Evolutionary conservation across 2,329 filamentous ascomycete genomes (phyloP).

Genomic region (Penicillium sp.): DNA sequence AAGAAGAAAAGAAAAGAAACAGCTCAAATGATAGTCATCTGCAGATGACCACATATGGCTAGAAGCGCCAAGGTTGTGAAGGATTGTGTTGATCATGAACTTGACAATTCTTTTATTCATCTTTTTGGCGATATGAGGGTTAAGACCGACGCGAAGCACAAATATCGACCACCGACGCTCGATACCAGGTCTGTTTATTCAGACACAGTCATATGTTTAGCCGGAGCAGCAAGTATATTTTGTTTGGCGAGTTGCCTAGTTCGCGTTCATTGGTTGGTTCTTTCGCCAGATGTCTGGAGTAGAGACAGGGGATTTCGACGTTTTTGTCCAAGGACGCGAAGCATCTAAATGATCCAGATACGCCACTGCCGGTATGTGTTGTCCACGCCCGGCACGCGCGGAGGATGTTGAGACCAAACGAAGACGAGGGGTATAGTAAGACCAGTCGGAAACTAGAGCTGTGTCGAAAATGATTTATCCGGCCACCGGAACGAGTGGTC

Average conservation of each 20-base stretch:
- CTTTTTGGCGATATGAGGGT: no score
- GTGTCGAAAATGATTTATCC: no score
- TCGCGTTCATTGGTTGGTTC: neutral
- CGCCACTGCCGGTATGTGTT: neutral
- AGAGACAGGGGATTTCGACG: neutral
- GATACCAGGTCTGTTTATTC: no score
- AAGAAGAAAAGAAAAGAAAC: no score
- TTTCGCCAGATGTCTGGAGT: neutral
- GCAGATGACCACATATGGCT: neutral
- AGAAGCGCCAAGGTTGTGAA: neutral
- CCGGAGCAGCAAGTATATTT: neutral
- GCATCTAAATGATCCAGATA: neutral
- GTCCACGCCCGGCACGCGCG: neutral
- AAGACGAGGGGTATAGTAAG: no score
- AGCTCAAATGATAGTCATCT: neutral
- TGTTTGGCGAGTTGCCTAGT: neutral
- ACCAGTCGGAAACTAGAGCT: no score
- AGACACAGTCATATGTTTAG: no score
- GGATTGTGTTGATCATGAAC: neutral
- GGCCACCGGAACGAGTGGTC: no score
- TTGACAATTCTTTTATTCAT: neutral
- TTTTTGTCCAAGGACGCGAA: neutral
- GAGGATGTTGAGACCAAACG: neutral
- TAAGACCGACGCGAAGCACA: neutral
- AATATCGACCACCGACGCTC: no score